These are phyloP conservation scores for Ceratocystis smalleyi DNA, from an alignment of 2,329 filamentous ascomycete genomes.

Conservation along the genomic window DNA sequence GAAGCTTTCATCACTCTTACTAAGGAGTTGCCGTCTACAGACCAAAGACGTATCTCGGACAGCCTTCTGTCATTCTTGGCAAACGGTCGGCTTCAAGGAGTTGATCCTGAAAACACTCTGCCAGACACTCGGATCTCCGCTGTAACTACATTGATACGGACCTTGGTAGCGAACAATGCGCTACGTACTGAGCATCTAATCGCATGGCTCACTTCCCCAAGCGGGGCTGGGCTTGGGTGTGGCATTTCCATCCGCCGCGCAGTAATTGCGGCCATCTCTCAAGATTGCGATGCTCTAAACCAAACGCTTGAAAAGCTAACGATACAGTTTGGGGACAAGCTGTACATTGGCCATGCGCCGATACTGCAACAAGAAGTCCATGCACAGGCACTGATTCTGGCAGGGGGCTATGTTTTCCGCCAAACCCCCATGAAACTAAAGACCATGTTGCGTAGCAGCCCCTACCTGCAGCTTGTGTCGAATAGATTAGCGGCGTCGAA, in stretches of 20 bases:
- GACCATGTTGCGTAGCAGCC: slow-evolving; percentile 52
- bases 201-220: slow-evolving; percentile 49
- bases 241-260: slow-evolving; percentile 52
- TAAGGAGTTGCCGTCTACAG: background rate
- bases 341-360: slow-evolving; percentile 75
- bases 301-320: slow-evolving; percentile 52
- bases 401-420: slow-evolving; percentile 60
- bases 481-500: slow-evolving; percentile 72
- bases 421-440: slow-evolving; percentile 49
- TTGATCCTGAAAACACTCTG: slow-evolving; percentile 23
- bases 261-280: slow-evolving; percentile 41
- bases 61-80: slow-evolving; percentile 30
- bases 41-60: slow-evolving; percentile 21
- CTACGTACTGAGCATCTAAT: slow-evolving; percentile 39
- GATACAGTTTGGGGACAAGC: slow-evolving; percentile 62
- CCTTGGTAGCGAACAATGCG: slow-evolving; percentile 33
- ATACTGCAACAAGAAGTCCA: slow-evolving; percentile 81
- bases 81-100: slow-evolving; percentile 27
- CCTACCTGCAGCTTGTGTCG: slow-evolving; percentile 65
- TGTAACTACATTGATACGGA: slow-evolving; percentile 40
- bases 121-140: slow-evolving; percentile 32
- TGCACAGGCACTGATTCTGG: slow-evolving; percentile 61
- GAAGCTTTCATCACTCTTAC: slow-evolving; percentile 22
- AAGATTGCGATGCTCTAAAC: slow-evolving; percentile 36
- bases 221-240: slow-evolving; percentile 49